A percentile compares a stretch with the other conserved stretches of the same genome.
Conservation (phyloP, 2,329 filamentous ascomycete species). For the Lachnellula willkommii region DNA sequence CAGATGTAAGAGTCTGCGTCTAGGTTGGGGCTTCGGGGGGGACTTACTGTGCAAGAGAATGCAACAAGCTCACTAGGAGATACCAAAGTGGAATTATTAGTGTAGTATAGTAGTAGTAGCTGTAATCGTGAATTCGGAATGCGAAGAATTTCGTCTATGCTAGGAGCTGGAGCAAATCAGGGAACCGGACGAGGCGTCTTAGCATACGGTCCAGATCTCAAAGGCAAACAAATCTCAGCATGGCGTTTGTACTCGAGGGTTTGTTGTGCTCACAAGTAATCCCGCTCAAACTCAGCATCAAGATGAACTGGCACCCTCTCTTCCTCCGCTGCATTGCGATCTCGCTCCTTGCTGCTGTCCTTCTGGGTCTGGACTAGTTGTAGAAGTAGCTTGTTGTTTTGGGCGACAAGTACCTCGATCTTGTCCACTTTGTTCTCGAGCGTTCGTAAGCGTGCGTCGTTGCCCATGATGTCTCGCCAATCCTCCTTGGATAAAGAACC, state of each 20-base stretch:
- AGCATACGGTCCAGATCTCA: slow-evolving; percentile 27
- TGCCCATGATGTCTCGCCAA: slow-evolving; percentile 32
- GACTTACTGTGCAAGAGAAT: too few species aligned
- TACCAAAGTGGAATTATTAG: too few species aligned
- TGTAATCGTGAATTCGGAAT: too few species aligned
- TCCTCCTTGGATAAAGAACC: slow-evolving; percentile 31
- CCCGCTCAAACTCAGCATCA: slow-evolving; percentile 31
- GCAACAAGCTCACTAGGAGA: too few species aligned
- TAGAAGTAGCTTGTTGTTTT: slow-evolving; percentile 31
- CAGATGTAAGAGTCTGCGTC: too few species aligned
- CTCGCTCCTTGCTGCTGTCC: slow-evolving; percentile 19
- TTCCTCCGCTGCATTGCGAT: slow-evolving; percentile 23
- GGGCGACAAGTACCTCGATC: slow-evolving; percentile 29
- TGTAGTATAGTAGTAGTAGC: too few species aligned
- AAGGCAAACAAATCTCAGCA: slow-evolving; percentile 21
- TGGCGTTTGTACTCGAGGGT: slow-evolving; percentile 10
- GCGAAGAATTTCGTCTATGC: too few species aligned
- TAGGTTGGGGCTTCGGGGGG: too few species aligned
- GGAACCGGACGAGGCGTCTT: slow-evolving; percentile 29
- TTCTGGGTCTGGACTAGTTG: slow-evolving; percentile 27
- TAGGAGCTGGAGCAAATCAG: slow-evolving; percentile 6
- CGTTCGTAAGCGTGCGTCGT: slow-evolving; percentile 28
- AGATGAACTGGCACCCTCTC: slow-evolving; percentile 31
- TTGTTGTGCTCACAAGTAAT: slow-evolving; percentile 30
- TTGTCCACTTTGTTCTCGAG: slow-evolving; percentile 30